Conservation (phyloP, 306 rosid species). For the Potentilla sterilis region DNA sequence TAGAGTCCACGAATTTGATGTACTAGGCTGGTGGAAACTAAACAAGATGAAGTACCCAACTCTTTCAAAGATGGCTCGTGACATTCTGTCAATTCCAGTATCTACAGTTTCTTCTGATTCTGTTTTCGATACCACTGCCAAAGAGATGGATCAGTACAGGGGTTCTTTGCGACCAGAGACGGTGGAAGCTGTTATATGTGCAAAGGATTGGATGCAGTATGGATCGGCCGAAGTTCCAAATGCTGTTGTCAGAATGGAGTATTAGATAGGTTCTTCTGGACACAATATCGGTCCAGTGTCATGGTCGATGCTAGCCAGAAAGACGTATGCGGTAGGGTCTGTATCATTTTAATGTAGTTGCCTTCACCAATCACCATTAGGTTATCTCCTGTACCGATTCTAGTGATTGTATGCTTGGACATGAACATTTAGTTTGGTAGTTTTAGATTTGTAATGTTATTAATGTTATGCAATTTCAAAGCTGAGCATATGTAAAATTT, state of each 20-base stretch:
- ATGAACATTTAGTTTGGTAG: constrained; percentile 21
- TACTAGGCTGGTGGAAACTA: constrained; percentile 89
- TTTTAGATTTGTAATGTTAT: constrained; percentile 18
- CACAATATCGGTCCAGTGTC: constrained; percentile 22
- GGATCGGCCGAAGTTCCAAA: constrained; percentile 44
- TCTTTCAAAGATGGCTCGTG: constrained; percentile 94
- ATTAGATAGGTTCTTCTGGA: constrained; percentile 34
- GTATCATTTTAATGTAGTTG: constrained; percentile 26
- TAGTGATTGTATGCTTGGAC: constrained; percentile 32
- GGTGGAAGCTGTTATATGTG: constrained; percentile 82
- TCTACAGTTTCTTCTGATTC: constrained; percentile 57
- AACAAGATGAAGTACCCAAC: constrained; percentile 90
- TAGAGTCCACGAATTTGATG: constrained; percentile 79
- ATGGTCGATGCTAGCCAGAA: constrained; percentile 25
- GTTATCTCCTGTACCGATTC: constrained; percentile 31
- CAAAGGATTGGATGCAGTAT: constrained; percentile 90
- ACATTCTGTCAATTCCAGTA: constrained; percentile 69
- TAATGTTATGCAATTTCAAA: neutral
- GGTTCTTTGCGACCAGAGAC: constrained; percentile 82
- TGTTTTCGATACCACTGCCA: constrained; percentile 48
- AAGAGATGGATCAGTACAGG: constrained; percentile 78
- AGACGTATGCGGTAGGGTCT: constrained; percentile 21
- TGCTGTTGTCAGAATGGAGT: constrained; percentile 58
- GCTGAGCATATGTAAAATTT: neutral
- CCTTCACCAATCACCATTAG: constrained; percentile 21